Percentiles rank a stretch among this genome's conserved stretches.
Conservation (phyloP, 352 stramenopile species). For the Pythium sp. region DNA sequence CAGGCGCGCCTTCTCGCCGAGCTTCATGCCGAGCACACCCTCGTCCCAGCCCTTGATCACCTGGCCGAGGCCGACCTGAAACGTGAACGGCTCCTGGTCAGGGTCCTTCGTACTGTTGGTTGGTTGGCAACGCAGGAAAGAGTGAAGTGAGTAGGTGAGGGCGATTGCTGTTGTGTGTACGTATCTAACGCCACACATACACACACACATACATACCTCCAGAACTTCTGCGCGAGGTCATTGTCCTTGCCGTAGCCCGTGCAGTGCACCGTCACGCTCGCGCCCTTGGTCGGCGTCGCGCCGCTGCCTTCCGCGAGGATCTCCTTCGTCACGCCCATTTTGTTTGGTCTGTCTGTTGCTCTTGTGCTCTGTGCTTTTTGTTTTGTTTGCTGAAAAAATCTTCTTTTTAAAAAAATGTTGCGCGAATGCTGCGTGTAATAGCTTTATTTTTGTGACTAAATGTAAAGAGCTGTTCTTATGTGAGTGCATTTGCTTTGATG, state of each 20-base stretch:
- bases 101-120: conserved; percentile 88
- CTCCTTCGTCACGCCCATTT: conserved; percentile 70
- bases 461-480: no score
- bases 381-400: no score
- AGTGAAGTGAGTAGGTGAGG: not conserved
- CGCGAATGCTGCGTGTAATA: no score
- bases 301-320: conserved; percentile 55
- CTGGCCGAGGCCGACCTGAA: conserved; percentile 88
- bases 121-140: no score
- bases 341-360: not conserved
- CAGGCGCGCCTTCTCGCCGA: conserved; percentile 90
- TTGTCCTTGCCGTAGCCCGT: conserved; percentile 78
- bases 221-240: conserved; percentile 89
- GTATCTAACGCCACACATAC: no score
- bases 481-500: no score
- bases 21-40: conserved; percentile 78
- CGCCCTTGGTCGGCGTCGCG: conserved; percentile 47
- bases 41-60: conserved; percentile 98
- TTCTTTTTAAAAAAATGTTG: no score
- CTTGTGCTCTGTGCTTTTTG: no score
- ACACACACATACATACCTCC: conserved; percentile 48
- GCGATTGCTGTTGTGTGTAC: not conserved
- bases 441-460: no score
- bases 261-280: conserved; percentile 79
- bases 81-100: conserved; percentile 92